Base-by-base conservation (phyloP, 345 rosid species). In the Lepidium africanum region DNA sequence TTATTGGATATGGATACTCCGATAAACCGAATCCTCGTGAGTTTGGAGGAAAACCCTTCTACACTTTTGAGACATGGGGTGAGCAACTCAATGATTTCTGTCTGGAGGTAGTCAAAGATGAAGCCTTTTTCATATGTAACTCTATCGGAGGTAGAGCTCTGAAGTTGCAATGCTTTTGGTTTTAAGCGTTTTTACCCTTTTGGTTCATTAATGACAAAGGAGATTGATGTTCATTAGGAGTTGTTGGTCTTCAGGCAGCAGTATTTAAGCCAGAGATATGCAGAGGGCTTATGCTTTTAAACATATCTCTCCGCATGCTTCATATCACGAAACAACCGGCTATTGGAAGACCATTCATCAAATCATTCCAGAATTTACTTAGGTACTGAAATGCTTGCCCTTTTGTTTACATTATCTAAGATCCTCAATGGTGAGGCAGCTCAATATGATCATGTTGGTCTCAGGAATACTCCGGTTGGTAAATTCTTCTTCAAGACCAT, bases 191-290 rank as follows among this genome's bases (percentile, higher is more conserved):
- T 49, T 32, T 27, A 3, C 10, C 12, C 9, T 45, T 12, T 38
- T 36, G 16, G 49, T 63, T 75, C 3, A 69, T 61, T 32, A 21
- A 36, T 52, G 54, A 63, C 37, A 25, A 19, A 57, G 51, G 56
- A 36, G 53, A 23, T 19, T 46, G 72, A 21, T 68, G 62, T n/a
- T 76, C 49, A 7, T 73, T 51, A 90, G 96, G 96, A 74, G 57
- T 90, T 49, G 96, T 85, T 81, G 97, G 98, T 65, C 98, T 90
- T 77, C 94, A 88, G 77, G 97, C 98, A 63, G 90, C 96, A 62
- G 85, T 90, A 15, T 75, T 55, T 70, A 81, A 85, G 46, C 92
- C 96, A 15, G 73, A 77, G 74, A 79, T 82, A 16, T 90, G 97
- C 40, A 75, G 73, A 67, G 98, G 97, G 47, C 78, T 90, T 47